phyloP scores from a whole-genome alignment of 2,329 filamentous ascomycete genomes.

The Acrocalymma vagum region DNA sequence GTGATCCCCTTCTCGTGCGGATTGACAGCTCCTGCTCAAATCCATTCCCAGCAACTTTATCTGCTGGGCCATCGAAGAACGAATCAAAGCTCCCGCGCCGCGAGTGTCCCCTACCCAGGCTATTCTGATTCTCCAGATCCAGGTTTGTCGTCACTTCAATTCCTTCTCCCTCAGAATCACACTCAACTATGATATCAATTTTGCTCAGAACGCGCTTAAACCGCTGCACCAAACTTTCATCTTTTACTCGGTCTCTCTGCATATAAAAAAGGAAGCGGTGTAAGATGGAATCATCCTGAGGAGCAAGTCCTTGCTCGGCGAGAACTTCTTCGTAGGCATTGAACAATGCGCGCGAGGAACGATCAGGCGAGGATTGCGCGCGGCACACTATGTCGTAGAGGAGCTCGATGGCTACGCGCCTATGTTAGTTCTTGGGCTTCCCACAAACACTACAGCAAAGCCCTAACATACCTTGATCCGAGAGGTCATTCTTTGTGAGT shows the following conservation, averaged over 20 bases:
- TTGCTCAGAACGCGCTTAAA: slow-evolving; percentile 73
- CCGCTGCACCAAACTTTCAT: slow-evolving; percentile 67
- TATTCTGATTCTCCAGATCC: slow-evolving; percentile 34
- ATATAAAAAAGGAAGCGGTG: slow-evolving; percentile 82
- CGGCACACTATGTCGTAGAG: slow-evolving; percentile 78
- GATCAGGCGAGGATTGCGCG: slow-evolving; percentile 71
- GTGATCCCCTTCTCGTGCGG: slow-evolving; percentile 27
- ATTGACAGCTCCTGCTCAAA: slow-evolving; percentile 22
- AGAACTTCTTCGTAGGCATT: slow-evolving; percentile 80
- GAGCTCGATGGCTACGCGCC: slow-evolving; percentile 73
- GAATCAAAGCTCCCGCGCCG: slow-evolving; percentile 67
- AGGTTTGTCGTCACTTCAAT: slow-evolving; percentile 43
- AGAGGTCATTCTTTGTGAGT: slow-evolving; percentile 45
- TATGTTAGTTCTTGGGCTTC: slow-evolving; percentile 19
- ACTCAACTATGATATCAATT: slow-evolving; percentile 77
- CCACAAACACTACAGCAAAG: background rate
- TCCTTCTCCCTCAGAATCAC: slow-evolving; percentile 56
- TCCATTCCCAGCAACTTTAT: slow-evolving; percentile 57
- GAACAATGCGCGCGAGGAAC: slow-evolving; percentile 74
- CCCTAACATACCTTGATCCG: slow-evolving; percentile 44
- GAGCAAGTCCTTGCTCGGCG: slow-evolving; percentile 72
- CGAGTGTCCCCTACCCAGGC: slow-evolving; percentile 25
- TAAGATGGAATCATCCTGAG: slow-evolving; percentile 78
- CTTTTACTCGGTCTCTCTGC: slow-evolving; percentile 34
- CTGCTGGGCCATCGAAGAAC: slow-evolving; percentile 65